Conservation (phyloP, 352 stramenopile species). For the Pythium pyrilobum region DNA sequence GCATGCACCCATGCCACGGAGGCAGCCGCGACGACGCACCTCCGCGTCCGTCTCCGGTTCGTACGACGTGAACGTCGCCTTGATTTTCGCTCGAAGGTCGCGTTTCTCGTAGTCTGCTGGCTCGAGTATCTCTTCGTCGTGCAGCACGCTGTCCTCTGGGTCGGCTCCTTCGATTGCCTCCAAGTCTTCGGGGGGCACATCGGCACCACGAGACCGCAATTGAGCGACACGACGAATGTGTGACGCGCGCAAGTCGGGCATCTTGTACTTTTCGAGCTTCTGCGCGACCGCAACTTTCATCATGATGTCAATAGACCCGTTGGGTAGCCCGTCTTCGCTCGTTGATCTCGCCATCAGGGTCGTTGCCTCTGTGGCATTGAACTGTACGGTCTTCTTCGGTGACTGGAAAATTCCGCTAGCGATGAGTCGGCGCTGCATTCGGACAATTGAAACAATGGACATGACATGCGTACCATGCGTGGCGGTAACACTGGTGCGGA, state of each 20-base stretch:
- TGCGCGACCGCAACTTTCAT: constrained; percentile 8
- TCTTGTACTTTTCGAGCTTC: constrained; percentile 53
- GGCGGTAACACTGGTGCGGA: constrained; percentile 45
- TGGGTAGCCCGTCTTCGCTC: constrained; percentile 17
- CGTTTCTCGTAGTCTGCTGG: constrained; percentile 10
- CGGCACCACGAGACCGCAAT: constrained; percentile 32
- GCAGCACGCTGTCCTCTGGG: background rate
- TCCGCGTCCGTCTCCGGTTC: constrained; percentile 59
- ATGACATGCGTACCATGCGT: constrained; percentile 38
- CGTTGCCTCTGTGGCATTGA: background rate
- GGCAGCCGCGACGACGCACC: no score
- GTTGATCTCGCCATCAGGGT: constrained; percentile 10
- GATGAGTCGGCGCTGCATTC: no score
- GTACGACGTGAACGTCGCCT: constrained; percentile 55
- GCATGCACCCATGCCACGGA: background rate
- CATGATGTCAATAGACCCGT: constrained; percentile 6
- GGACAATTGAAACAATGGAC: background rate
- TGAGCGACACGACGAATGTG: constrained; percentile 69
- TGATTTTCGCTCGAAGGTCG: constrained; percentile 24
- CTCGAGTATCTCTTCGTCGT: background rate
- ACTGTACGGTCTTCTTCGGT: constrained; percentile 28
- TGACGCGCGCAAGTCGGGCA: constrained; percentile 52
- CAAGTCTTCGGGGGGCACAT: constrained; percentile 23
- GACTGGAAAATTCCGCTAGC: constrained; percentile 34
- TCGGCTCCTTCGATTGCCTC: background rate